Evolutionary conservation across 208 protist genomes (phyloP), one percentile per base, ranked within the genome.

Genomic region (Trichomonas gallinae): DNA sequence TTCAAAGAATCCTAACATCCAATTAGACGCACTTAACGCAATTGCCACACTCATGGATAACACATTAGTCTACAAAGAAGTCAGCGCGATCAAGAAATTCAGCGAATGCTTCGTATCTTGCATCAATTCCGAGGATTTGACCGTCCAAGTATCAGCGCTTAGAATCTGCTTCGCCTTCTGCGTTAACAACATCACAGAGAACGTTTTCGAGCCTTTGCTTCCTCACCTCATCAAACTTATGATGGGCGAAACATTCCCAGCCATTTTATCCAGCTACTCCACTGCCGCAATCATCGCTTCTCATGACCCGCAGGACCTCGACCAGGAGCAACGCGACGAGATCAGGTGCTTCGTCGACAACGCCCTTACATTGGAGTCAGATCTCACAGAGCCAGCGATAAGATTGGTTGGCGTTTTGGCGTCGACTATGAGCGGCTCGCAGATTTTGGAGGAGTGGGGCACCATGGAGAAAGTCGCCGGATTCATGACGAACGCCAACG

Each of bases 1-100:
- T 17, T 26, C 40, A 34, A 44, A 42, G 0, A 44, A 93, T 51
- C 17, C 8, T 8, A 44, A 93, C 44, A 44, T 34, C 21, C 87
- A 93, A 93, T 26, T 93, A 4, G 87, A 93, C n/a, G 87, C 87
- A 38, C 46, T 93, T 1, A 93, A 93, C 51, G 87, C 87, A 11
- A 34, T 93, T 6, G 45, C 87, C 6, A 93, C 44, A 44, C 21
- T 93, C 2, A 93, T 93, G 87, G 87, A 93, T 15, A 93, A 93
- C n/a, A 93, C 17, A 44, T 51, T 93, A 51, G 87, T 93, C 38
- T 93, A 93, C 31, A 93, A 93, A 38, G 87, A 93, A 93, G 87
- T 93, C 31, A 49, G 0, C n/a, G 87, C 87, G 8, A 44, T 17
- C 44, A 48, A 93, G 9, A 38, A 48, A 10, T 93, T 93, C 44